These are phyloP conservation scores for Globisporangium iwayamae DNA, from an alignment of 352 stramenopile species.

Conservation along the genomic window DNA sequence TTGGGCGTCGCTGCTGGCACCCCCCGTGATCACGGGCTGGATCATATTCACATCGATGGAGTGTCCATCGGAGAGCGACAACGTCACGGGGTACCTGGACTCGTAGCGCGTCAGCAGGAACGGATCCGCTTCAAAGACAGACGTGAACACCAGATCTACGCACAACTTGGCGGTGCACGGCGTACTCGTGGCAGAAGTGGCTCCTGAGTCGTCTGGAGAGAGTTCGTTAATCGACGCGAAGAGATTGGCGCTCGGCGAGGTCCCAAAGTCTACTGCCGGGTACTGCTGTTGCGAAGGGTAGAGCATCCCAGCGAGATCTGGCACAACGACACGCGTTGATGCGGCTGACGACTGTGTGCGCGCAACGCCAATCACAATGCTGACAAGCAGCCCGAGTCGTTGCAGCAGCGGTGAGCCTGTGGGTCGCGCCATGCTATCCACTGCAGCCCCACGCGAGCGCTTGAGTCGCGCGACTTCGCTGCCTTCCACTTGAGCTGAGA, in stretches of 20 bases:
- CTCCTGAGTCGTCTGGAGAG: not conserved
- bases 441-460: not conserved
- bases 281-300: slow-evolving; percentile 15
- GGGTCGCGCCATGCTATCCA: not conserved
- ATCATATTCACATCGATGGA: slow-evolving; percentile 10
- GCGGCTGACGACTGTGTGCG: not conserved
- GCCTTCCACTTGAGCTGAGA: not conserved
- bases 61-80: slow-evolving; percentile 18
- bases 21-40: not conserved
- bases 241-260: not conserved
- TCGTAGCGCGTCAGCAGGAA: slow-evolving; percentile 28
- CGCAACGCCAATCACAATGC: not conserved
- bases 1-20: not conserved
- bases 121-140: slow-evolving; percentile 27
- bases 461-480: not conserved
- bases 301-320: slow-evolving; percentile 27
- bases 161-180: slow-evolving; percentile 20
- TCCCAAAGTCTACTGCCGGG: slow-evolving; percentile 20
- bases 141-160: slow-evolving; percentile 26
- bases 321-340: slow-evolving; percentile 21
- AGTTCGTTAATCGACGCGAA: slow-evolving; percentile 10
- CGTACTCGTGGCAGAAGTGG: not conserved
- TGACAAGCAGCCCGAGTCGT: not conserved
- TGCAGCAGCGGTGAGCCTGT: not conserved
- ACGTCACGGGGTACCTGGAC: slow-evolving; percentile 13